phyloP scores from a whole-genome alignment of 2,329 filamentous ascomycete genomes.

The Penicillium thymicola region DNA sequence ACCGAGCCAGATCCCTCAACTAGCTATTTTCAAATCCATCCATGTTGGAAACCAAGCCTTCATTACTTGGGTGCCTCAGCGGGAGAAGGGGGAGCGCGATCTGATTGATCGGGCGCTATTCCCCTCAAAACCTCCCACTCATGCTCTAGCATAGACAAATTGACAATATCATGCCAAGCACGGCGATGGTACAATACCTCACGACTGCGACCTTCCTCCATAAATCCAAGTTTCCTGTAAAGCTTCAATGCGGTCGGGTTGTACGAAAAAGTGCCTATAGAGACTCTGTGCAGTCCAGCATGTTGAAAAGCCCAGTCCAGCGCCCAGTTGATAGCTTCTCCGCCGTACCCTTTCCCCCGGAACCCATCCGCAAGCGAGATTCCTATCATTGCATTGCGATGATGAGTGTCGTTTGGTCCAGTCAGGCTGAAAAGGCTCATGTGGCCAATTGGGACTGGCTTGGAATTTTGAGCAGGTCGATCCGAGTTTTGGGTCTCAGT shows the following conservation, averaged over 20 bases:
- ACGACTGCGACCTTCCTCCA: slow-evolving; percentile 13
- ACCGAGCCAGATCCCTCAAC: neutral
- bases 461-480: neutral
- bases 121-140: slow-evolving; percentile 6
- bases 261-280: slow-evolving; percentile 4
- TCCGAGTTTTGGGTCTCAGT: neutral
- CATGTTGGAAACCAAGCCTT: neutral
- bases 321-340: slow-evolving; percentile 14
- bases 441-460: neutral
- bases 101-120: neutral
- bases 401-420: neutral
- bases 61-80: neutral
- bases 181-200: slow-evolving; percentile 10
- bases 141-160: slow-evolving; percentile 3
- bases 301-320: slow-evolving; percentile 13
- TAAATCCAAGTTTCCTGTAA: slow-evolving; percentile 14
- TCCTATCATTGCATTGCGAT: slow-evolving; percentile 1
- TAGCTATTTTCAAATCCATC: neutral
- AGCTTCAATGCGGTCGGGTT: slow-evolving; percentile 7
- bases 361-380: slow-evolving; percentile 2
- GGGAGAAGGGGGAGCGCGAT: neutral
- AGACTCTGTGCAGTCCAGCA: slow-evolving; percentile 9
- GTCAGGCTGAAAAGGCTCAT: neutral
- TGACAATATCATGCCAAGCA: slow-evolving; percentile 13
- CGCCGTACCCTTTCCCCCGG: slow-evolving; percentile 8